These are phyloP conservation scores for Ramaria sp. DNA, from an alignment of 768 basidiomycete species.

Conservation along the genomic window DNA sequence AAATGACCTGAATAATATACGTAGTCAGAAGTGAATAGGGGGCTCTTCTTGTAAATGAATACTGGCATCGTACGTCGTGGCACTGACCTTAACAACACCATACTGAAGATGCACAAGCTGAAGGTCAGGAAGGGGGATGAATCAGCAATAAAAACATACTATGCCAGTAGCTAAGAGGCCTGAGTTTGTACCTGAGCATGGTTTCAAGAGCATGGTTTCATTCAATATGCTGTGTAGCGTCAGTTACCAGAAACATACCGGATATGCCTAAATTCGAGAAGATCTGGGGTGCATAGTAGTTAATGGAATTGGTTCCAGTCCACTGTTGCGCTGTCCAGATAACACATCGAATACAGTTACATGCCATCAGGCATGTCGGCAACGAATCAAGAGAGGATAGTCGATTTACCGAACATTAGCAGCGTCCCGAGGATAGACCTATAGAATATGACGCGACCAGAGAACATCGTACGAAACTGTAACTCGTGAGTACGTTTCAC, in stretches of 20 bases:
- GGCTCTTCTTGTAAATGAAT: not conserved
- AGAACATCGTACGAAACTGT: constrained; percentile 2
- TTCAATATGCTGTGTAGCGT: not conserved
- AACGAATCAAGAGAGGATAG: constrained; percentile 26
- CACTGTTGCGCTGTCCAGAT: constrained; percentile 36
- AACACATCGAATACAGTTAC: too few relatives aligned
- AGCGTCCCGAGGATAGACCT: constrained; percentile 9
- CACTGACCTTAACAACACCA: constrained; percentile 23
- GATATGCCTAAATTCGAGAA: constrained; percentile 38
- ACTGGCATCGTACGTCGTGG: not conserved
- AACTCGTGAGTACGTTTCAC: constrained; percentile 6
- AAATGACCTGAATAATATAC: constrained; percentile 18
- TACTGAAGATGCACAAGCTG: constrained; percentile 10
- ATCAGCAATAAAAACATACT: not conserved
- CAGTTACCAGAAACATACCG: constrained; percentile 14
- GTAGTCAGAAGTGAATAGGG: not conserved
- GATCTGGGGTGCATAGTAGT: constrained; percentile 44
- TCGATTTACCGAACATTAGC: constrained; percentile 13
- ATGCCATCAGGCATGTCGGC: constrained; percentile 22
- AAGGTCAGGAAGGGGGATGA: too few relatives aligned
- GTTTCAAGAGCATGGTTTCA: too few relatives aligned
- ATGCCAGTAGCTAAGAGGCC: constrained; percentile 41
- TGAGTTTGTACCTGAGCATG: constrained; percentile 18
- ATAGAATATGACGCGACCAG: constrained; percentile 12
- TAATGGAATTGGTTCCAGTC: constrained; percentile 46